phyloP scores from a whole-genome alignment of 164 flowering plant species.

The Warburgia ugandensis region DNA sequence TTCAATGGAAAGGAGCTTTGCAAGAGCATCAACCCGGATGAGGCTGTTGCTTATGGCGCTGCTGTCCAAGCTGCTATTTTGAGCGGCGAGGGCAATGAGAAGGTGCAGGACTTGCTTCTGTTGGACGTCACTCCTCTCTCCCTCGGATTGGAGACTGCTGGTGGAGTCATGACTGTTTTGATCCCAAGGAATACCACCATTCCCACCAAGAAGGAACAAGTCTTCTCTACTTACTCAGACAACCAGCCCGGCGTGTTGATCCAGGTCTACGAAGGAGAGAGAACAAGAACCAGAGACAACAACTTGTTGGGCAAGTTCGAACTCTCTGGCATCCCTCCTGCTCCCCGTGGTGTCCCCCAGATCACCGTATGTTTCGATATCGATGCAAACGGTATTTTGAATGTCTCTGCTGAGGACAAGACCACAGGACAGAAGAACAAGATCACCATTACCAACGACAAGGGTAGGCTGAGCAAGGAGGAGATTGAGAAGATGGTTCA shows the following conservation, averaged over 20 bases:
- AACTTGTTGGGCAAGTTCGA: conserved; percentile 45
- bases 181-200: conserved; percentile 56
- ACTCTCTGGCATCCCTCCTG: conserved; percentile 49
- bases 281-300: conserved; percentile 48
- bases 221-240: conserved; percentile 35
- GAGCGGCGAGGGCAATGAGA: conserved; percentile 50
- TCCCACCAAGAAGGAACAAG: conserved; percentile 43
- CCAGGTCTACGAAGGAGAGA: conserved; percentile 58
- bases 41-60: conserved; percentile 62
- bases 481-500: conserved; percentile 58
- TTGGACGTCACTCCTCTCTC: conserved; percentile 54
- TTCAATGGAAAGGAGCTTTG: conserved; percentile 58
- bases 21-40: conserved; percentile 60
- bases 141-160: conserved; percentile 38
- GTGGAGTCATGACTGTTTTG: conserved; percentile 44
- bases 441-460: conserved; percentile 54
- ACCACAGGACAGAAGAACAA: conserved; percentile 51
- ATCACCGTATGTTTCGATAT: conserved; percentile 48
- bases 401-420: conserved; percentile 53
- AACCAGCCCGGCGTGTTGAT: conserved; percentile 44
- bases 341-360: conserved; percentile 44
- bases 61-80: conserved; percentile 54
- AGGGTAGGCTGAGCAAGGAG: conserved; percentile 48
- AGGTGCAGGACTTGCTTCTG: conserved; percentile 40
- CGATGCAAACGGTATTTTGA: conserved; percentile 51